Percentiles rank a stretch among this genome's conserved stretches.
Evolutionary conservation across 129 eudicot genomes (phyloP).

Genomic region (Gnaphalium uliginosum): DNA sequence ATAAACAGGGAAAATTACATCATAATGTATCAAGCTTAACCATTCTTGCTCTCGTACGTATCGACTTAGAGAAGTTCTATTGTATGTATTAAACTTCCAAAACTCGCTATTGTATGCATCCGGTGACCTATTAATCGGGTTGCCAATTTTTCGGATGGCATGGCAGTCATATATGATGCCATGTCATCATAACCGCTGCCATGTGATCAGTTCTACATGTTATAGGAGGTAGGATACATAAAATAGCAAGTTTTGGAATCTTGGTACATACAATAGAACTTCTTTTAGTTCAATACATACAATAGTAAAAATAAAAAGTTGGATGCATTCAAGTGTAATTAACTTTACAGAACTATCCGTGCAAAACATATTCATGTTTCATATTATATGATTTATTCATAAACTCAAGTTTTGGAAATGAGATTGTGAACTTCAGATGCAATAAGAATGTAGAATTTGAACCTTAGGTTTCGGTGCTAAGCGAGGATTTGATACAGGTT

Average conservation of each 20-base stretch:
- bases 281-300: neutral
- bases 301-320: neutral
- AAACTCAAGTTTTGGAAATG: neutral
- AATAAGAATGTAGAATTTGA: neutral
- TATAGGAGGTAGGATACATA: neutral
- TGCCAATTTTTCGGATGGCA: neutral
- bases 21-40: neutral
- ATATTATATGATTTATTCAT: neutral
- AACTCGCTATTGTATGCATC: neutral
- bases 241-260: neutral
- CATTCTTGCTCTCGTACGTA: neutral
- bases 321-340: neutral
- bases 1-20: neutral
- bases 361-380: neutral
- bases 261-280: neutral
- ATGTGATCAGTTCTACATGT: neutral
- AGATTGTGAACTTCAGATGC: neutral
- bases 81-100: neutral
- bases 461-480: conserved; percentile 83
- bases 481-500: conserved; percentile 80
- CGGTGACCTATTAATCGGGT: neutral
- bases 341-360: neutral
- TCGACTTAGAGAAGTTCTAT: neutral
- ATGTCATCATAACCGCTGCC: neutral
- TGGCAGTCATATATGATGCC: neutral